Base-by-base conservation (phyloP, 2,329 filamentous ascomycete species). In the Ceratocystis ficicola region DNA sequence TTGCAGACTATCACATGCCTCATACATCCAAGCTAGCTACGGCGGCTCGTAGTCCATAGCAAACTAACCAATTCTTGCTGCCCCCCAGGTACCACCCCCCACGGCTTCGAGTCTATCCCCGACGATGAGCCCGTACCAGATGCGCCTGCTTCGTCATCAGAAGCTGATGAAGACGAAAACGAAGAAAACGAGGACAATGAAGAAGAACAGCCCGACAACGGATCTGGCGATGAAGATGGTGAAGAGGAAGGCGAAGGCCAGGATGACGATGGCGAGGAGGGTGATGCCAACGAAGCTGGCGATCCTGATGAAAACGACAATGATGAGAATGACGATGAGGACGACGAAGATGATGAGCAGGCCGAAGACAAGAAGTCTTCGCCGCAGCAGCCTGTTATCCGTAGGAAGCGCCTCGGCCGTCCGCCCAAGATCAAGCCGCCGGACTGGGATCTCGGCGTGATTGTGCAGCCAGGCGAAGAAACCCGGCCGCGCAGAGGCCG, bases 401-500 rank as follows among this genome's bases (percentile, higher is more conserved):
- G 89, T 65, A 84, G 87, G 72, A 89, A 89, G 75, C 86, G 90
- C 64, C 81, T 92, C n/a, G 91, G 91, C 22, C 84, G 91, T 12
- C 90, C 90, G 2, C 89, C 90, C 0, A 95, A 94, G 80, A 92
- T 91, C 73, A 83, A 85, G 62, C 89, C 88, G 0, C 84, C 89
- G 3, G 89, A 90, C 73, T 93, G 88, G 85, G 86, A 92, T 72
- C 77, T 79, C 55, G 81, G 83, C 70, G 78, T 84, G 63, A 82
- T 83, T 64, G 77, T 79, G 6, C 81, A 83, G 70, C 76, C 76
- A 22, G 81, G 83, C 68, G 68, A 69, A 28, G 64, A 68, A 28
- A 81, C 85, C 3, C 86, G 85, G 57, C 81, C 85, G 69, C 80
- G 83, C 59, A 80, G 84, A 65, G 86, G 86, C 2, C 84, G 87